Evolutionary conservation across 2,329 filamentous ascomycete genomes (phyloP).

Genomic region (Mariannaea elegans): DNA sequence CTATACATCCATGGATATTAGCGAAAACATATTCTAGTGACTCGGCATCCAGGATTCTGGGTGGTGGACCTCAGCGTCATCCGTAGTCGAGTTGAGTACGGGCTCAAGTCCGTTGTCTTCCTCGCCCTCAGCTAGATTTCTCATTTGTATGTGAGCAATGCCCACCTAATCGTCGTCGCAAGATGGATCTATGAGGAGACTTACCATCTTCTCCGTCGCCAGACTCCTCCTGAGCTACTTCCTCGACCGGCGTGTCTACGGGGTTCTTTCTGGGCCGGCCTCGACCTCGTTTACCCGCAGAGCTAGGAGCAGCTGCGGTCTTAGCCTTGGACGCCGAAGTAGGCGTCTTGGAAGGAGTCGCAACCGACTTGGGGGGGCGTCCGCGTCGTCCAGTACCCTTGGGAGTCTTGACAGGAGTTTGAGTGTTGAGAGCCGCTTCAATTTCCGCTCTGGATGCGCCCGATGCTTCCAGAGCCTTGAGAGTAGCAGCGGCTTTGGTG

Average conservation of each 20-base stretch:
- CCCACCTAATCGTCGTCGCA: neutral
- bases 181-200: neutral
- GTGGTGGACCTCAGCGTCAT: slow-evolving; percentile 36
- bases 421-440: slow-evolving; percentile 10
- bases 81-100: slow-evolving; percentile 13
- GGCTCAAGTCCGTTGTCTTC: slow-evolving; percentile 28
- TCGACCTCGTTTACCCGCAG: slow-evolving; percentile 37
- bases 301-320: slow-evolving; percentile 28
- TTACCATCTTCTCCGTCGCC: slow-evolving; percentile 28
- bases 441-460: slow-evolving; percentile 11
- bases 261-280: slow-evolving; percentile 46
- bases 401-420: slow-evolving; percentile 18
- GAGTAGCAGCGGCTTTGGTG: slow-evolving; percentile 38
- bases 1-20: slow-evolving; percentile 33
- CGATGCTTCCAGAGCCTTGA: slow-evolving; percentile 23
- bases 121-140: slow-evolving; percentile 26
- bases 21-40: slow-evolving; percentile 38
- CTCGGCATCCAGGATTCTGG: slow-evolving; percentile 32
- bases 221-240: slow-evolving; percentile 17
- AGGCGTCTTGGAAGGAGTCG: slow-evolving; percentile 24
- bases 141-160: neutral
- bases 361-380: slow-evolving; percentile 42
- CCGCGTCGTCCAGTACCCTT: slow-evolving; percentile 40
- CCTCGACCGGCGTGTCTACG: slow-evolving; percentile 18
- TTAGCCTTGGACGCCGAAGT: neutral